These are phyloP conservation scores for Wallemia mellicola DNA, from an alignment of 1,284 basidiomycete species.

Conservation along the genomic window DNA sequence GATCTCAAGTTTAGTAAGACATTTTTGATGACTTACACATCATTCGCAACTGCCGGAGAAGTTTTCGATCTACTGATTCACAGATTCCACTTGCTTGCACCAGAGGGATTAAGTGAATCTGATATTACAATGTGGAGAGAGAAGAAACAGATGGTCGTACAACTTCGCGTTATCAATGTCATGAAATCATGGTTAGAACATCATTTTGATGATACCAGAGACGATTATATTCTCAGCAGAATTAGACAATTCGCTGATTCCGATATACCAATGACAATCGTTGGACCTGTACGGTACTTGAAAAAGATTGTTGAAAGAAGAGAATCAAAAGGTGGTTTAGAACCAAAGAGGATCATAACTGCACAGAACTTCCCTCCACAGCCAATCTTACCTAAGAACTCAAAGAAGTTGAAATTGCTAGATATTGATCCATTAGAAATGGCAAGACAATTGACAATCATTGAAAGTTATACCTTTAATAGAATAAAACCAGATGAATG, in stretches of 20 bases:
- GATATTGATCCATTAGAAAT: conserved; percentile 74
- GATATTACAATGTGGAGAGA: conserved; percentile 58
- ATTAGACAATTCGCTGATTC: conserved; percentile 13
- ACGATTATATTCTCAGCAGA: conserved; percentile 10
- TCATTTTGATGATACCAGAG: conserved; percentile 16
- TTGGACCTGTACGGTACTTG: conserved; percentile 12
- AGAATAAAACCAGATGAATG: conserved; percentile 77
- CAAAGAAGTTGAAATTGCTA: conserved; percentile 47
- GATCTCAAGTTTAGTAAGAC: conserved; percentile 63
- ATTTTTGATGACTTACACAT: conserved; percentile 91
- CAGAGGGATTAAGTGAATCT: conserved; percentile 29
- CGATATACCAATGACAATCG: conserved; percentile 9
- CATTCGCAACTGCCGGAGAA: conserved; percentile 62
- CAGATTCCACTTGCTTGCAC: conserved; percentile 53
- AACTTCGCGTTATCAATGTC: conserved; percentile 27
- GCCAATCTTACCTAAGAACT: conserved; percentile 41
- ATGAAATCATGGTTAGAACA: conserved; percentile 18
- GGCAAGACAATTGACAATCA: conserved; percentile 72
- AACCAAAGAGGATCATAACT: conserved; percentile 11
- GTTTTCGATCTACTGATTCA: conserved; percentile 57
- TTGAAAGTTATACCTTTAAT: conserved; percentile 65
- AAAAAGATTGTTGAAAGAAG: conserved; percentile 14
- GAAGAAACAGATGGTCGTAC: conserved; percentile 65
- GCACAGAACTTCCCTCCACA: conserved; percentile 22
- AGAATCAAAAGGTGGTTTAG: conserved; percentile 5